phyloP scores from a whole-genome alignment of 257 asterid species.

The Gardenia jasminoides region DNA sequence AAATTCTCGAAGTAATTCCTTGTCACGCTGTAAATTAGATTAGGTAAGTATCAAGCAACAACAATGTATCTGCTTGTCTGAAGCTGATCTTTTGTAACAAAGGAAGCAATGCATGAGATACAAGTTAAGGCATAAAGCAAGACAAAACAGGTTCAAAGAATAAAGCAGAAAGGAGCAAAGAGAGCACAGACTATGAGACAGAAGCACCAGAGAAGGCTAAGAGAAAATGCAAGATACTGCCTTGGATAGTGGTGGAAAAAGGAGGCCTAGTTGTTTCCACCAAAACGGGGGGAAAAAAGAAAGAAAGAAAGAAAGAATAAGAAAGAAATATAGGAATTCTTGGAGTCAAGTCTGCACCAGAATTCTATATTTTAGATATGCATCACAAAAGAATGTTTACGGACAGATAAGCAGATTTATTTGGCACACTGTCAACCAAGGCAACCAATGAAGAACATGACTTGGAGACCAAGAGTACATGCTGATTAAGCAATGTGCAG shows the following conservation, averaged over 20 bases:
- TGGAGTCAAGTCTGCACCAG: neutral
- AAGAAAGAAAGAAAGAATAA: no score
- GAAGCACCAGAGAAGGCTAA: neutral
- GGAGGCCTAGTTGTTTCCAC: neutral
- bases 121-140: neutral
- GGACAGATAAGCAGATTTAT: neutral
- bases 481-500: neutral
- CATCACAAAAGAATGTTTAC: neutral
- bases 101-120: neutral
- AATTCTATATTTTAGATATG: neutral
- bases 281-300: no score
- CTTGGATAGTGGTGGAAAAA: neutral
- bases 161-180: neutral
- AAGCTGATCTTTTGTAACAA: neutral
- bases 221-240: neutral
- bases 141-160: neutral
- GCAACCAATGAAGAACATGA: neutral
- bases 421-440: neutral
- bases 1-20: conserved; percentile 91
- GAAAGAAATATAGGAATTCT: neutral
- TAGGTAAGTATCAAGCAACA: neutral
- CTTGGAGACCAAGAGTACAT: conserved; percentile 2
- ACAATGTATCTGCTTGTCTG: neutral
- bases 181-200: neutral
- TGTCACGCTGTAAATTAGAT: conserved; percentile 61